These are phyloP conservation scores for Colletotrichum graminicola DNA, from an alignment of 2,329 filamentous ascomycete genomes.

Conservation along the genomic window DNA sequence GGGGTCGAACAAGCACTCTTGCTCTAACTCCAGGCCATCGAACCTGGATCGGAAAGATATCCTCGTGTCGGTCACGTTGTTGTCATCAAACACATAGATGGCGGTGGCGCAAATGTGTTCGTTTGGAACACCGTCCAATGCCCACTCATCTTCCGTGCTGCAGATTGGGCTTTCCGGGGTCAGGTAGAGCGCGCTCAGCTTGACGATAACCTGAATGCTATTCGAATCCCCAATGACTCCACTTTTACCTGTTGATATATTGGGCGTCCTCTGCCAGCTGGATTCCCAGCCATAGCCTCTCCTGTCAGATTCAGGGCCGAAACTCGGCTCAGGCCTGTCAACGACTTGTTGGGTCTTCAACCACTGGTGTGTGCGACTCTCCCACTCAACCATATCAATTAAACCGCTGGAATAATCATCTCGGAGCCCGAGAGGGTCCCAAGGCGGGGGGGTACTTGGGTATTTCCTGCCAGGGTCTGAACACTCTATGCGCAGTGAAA, in stretches of 20 bases:
- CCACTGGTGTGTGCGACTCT: too few species aligned
- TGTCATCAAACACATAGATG: slow-evolving; percentile 48
- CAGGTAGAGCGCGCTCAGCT: background rate
- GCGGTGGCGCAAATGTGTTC: slow-evolving; percentile 48
- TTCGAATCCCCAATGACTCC: background rate
- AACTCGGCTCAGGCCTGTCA: background rate
- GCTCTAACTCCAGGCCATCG: too few species aligned
- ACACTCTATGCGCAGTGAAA: background rate
- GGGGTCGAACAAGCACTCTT: too few species aligned
- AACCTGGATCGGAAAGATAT: slow-evolving; percentile 25
- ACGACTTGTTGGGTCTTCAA: too few species aligned
- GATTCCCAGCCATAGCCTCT: background rate
- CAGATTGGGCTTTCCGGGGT: slow-evolving; percentile 3
- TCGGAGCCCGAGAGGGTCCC: too few species aligned
- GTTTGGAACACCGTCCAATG: slow-evolving; percentile 38
- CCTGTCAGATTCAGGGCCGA: background rate
- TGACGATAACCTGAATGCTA: slow-evolving; percentile 14
- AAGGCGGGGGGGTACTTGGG: background rate
- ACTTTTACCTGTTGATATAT: background rate
- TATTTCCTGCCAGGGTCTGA: background rate
- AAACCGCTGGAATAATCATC: background rate
- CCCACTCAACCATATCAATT: slow-evolving; percentile 6
- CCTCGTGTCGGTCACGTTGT: slow-evolving; percentile 45
- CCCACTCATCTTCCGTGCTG: background rate
- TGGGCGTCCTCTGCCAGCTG: background rate